Evolutionary conservation across 2,329 filamentous ascomycete species (phyloP), one percentile per base, ranked within the genome.

Genomic region (Cladosporium sphaerospermum): DNA sequence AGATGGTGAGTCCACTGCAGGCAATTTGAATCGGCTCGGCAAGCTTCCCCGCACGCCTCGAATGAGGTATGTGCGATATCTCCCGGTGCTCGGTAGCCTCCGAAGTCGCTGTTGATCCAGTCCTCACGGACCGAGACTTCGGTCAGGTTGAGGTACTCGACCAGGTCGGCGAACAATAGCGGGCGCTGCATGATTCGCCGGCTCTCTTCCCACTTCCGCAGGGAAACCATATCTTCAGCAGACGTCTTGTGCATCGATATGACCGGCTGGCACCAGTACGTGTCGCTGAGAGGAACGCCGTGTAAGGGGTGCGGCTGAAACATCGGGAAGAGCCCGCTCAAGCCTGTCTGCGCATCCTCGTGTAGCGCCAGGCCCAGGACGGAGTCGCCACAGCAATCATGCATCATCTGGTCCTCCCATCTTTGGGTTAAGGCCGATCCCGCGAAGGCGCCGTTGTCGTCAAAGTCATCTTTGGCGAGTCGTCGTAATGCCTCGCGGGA

Each of bases 371-470:
- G 77, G 1, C 75, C 76, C 9, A 78, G 61, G 4, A 78, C 70
- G 28, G 72, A 75, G 46, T 79, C 75, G 4, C 76, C 76, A 48
- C 76, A 78, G 59, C 74, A 78, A 55, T 81, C 77, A 11, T 69
- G 59, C 36, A 69, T 63, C 18, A 76, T 61, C 18, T 72, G 54
- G 16, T 70, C 65, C 65, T 67, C 71, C 74, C 51, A 71, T 62
- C 18, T 53, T 53, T 45, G 31, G 19, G 50, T 54, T 13, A 59
- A 33, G 63, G 69, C 37, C 69, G 56, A n/a, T 6, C 76, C 72
- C 8, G 65, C 57, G 46, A 71, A 75, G 48, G 74, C 67, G 1
- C 72, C 70, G 55, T 58, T 56, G 28, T 57, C n/a, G 18, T 55
- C 52, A 28, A 48, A 62, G 34, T 62, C 59, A n/a, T 58, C 52